phyloP scores from a whole-genome alignment of 1,284 basidiomycete species.

The Volvariella surrecta region DNA sequence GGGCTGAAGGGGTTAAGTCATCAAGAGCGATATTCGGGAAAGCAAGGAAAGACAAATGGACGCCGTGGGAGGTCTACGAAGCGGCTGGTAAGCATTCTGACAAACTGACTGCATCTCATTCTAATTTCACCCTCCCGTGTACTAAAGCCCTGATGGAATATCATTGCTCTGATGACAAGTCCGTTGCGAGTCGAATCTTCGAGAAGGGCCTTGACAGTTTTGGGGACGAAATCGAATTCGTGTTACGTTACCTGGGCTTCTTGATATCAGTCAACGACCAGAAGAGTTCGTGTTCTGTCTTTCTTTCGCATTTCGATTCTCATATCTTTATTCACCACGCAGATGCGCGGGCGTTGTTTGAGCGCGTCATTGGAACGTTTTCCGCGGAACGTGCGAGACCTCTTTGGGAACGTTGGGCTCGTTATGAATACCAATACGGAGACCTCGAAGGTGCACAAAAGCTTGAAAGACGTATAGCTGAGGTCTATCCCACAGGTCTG shows the following conservation, averaged over 20 bases:
- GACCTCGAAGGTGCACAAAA: constrained; percentile 87
- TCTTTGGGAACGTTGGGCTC: constrained; percentile 93
- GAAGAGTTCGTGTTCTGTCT: constrained; percentile 58
- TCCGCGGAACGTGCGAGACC: constrained; percentile 74
- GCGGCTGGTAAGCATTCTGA: constrained; percentile 55
- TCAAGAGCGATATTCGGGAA: constrained; percentile 77
- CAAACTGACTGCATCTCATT: constrained; percentile 16
- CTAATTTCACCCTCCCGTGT: constrained; percentile 1
- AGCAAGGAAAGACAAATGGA: constrained; percentile 79
- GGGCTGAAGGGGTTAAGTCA: constrained; percentile 76
- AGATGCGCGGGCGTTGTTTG: constrained; percentile 96
- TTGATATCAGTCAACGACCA: constrained; percentile 94
- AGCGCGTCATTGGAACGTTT: constrained; percentile 78
- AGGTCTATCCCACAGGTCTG: constrained; percentile 78
- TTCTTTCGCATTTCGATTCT: constrained; percentile 3
- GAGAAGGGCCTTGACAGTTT: constrained; percentile 90
- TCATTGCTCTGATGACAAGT: constrained; percentile 82
- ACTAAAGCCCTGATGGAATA: constrained; percentile 87
- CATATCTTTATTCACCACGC: constrained; percentile 8
- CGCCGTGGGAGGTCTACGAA: constrained; percentile 92
- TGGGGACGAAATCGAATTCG: constrained; percentile 78
- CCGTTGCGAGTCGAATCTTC: constrained; percentile 87
- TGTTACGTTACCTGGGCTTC: constrained; percentile 87
- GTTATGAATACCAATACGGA: constrained; percentile 93
- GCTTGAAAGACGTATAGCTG: constrained; percentile 82